These are phyloP conservation scores for Neopestalotiopsis clavispora DNA, from an alignment of 2,329 filamentous ascomycete species.

Conservation along the genomic window DNA sequence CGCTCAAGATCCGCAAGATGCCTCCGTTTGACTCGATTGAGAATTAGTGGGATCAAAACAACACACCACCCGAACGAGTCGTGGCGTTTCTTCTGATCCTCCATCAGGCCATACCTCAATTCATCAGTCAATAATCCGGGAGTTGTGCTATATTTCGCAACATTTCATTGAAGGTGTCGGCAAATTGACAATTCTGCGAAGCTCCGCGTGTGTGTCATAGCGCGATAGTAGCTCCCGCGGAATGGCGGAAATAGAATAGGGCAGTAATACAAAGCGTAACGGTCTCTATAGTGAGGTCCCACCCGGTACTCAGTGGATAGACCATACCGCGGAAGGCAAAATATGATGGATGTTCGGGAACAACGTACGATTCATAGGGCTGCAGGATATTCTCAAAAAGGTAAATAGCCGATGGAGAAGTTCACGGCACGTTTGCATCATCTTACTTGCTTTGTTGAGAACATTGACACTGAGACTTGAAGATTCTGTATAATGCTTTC, in stretches of 20 bases:
- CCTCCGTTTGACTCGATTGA: background rate
- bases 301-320: background rate
- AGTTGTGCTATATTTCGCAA: background rate
- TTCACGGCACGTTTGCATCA: background rate
- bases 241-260: background rate
- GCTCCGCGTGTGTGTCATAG: background rate
- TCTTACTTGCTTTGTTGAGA: background rate
- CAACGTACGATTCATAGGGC: background rate
- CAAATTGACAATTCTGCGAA: background rate
- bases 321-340: background rate
- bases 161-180: background rate
- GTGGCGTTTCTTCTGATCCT: background rate
- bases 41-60: background rate
- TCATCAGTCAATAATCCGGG: background rate
- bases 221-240: background rate
- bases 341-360: background rate
- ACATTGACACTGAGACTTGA: background rate
- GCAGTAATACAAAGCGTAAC: background rate
- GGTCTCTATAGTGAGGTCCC: background rate
- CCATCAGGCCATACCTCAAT: background rate
- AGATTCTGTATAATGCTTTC: background rate
- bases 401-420: background rate
- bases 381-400: background rate
- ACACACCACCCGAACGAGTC: background rate
- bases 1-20: background rate